Evolutionary conservation across 352 stramenopile genomes (phyloP).

Genomic region (Nothophytophthora sp.): DNA sequence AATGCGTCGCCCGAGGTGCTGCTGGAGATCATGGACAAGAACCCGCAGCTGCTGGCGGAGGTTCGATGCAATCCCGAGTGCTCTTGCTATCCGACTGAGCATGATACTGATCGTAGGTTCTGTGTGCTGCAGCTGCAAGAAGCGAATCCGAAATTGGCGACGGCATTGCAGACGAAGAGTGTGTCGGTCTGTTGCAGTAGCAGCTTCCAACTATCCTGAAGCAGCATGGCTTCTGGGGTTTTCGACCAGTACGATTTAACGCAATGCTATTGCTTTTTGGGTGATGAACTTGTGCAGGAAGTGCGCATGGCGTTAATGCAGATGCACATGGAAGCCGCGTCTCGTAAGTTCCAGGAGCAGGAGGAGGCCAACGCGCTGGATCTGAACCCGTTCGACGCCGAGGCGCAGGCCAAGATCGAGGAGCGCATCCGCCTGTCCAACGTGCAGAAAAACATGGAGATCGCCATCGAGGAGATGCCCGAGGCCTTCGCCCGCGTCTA

Average conservation of each 20-base stretch:
- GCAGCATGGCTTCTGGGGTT: too few species aligned
- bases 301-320: conserved; percentile 84
- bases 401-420: conserved; percentile 79
- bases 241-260: too few species aligned
- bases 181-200: conserved; percentile 46
- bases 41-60: conserved; percentile 65
- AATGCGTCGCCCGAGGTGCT: conserved; percentile 74
- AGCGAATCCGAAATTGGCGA: conserved; percentile 61
- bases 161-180: conserved; percentile 67
- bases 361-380: conserved; percentile 71
- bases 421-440: conserved; percentile 85
- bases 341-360: conserved; percentile 80
- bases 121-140: conserved; percentile 49
- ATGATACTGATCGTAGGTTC: not conserved
- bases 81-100: not conserved
- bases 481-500: conserved; percentile 85
- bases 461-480: conserved; percentile 88
- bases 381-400: conserved; percentile 74
- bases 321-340: conserved; percentile 83
- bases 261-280: not conserved
- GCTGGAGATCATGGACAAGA: conserved; percentile 85
- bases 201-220: not conserved
- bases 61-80: conserved; percentile 18
- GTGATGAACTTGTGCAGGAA: conserved; percentile 41
- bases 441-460: conserved; percentile 90